Evolutionary conservation across 768 basidiomycete species (phyloP).

Genomic region (Trametes villosa): DNA sequence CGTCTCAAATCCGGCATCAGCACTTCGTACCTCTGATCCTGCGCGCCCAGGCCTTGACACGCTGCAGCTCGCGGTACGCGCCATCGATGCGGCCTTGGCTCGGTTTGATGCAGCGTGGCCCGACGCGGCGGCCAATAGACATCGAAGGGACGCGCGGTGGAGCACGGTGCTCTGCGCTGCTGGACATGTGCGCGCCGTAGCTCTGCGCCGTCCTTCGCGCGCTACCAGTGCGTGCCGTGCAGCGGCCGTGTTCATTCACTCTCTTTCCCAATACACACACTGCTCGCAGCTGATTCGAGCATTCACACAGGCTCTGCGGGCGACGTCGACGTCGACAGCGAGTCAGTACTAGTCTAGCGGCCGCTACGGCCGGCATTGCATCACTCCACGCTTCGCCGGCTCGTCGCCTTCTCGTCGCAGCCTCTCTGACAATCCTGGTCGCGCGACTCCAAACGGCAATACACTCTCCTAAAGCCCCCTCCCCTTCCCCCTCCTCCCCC

Average conservation of each 20-base stretch:
- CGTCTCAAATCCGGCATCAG: not conserved
- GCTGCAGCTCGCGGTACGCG: no score
- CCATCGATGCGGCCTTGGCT: not conserved
- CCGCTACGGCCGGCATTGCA: no score
- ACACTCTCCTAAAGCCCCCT: not conserved
- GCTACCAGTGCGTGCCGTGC: not conserved
- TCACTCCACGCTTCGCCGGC: not conserved
- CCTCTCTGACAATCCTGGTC: slow-evolving; percentile 1
- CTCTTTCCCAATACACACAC: no score
- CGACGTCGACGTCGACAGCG: no score
- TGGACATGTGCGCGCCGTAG: not conserved
- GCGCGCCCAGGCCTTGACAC: no score
- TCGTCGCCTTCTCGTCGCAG: not conserved
- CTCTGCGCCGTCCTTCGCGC: not conserved
- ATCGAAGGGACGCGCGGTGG: slow-evolving; percentile 14
- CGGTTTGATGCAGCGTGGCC: not conserved
- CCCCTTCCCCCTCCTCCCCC: not conserved
- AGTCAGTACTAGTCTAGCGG: no score
- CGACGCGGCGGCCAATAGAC: not conserved
- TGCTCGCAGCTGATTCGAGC: no score
- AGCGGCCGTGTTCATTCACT: not conserved
- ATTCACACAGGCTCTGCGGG: no score
- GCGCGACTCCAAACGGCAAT: slow-evolving; percentile 1
- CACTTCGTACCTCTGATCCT: not conserved
- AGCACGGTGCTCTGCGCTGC: slow-evolving; percentile 6